Percentiles rank a stretch among this genome's conserved stretches.
These are phyloP conservation scores for Trichosporon coremiiforme DNA, from an alignment of 1,284 basidiomycete genomes.

Conservation along the genomic window DNA sequence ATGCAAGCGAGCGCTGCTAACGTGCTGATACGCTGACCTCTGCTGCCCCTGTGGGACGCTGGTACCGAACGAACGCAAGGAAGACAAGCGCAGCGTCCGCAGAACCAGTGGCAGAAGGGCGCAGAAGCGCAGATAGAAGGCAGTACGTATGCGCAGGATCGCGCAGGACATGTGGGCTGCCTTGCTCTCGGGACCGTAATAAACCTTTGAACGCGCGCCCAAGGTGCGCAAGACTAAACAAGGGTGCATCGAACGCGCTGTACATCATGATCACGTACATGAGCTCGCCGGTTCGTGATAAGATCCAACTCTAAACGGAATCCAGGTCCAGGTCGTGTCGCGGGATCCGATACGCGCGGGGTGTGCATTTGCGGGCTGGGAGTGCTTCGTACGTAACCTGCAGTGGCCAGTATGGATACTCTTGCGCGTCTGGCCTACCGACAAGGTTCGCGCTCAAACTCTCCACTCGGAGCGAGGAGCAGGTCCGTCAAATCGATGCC, in stretches of 20 bases:
- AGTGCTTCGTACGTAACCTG: background rate
- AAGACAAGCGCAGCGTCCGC: background rate
- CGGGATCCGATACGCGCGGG: background rate
- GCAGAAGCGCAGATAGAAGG: background rate
- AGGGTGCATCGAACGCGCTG: background rate
- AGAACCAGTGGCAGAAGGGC: background rate
- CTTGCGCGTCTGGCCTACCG: background rate
- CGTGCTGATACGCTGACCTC: background rate
- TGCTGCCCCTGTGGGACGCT: too few species aligned
- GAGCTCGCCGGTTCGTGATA: constrained; percentile 1
- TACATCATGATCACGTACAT: background rate
- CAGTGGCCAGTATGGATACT: background rate
- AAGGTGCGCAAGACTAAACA: background rate
- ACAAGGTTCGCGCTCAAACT: constrained; percentile 6
- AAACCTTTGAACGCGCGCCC: too few species aligned
- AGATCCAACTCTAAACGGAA: background rate
- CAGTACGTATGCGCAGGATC: too few species aligned
- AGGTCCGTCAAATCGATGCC: background rate
- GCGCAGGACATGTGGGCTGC: background rate
- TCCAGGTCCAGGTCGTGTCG: background rate
- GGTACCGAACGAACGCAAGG: too few species aligned
- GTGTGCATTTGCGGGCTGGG: background rate
- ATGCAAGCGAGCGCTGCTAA: background rate
- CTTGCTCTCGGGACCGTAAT: background rate
- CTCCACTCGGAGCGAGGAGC: background rate